Evolutionary conservation across 2,329 filamentous ascomycete species (phyloP).

Genomic region (Macrophomina pseudophaseolina): DNA sequence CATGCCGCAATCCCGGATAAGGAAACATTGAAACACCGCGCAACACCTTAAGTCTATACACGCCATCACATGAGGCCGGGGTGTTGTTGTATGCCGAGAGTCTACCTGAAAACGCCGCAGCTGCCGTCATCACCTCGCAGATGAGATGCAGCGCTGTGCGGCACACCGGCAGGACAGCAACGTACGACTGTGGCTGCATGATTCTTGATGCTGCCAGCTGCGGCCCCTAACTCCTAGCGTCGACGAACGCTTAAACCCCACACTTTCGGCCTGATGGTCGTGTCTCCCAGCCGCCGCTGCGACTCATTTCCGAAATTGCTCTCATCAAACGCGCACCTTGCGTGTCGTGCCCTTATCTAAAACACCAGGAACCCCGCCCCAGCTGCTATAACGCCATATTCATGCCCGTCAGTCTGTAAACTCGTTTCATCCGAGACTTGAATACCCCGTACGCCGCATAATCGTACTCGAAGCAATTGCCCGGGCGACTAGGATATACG

Average conservation of each 20-base stretch:
- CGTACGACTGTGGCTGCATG: neutral
- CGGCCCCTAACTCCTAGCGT: slow-evolving; percentile 11
- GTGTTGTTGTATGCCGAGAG: neutral
- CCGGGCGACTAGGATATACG: neutral
- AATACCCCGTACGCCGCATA: neutral
- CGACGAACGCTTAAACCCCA: slow-evolving; percentile 2
- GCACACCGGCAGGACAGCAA: neutral
- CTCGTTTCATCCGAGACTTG: slow-evolving; percentile 7
- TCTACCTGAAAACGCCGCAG: neutral
- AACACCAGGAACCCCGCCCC: slow-evolving; percentile 15
- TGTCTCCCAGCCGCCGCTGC: neutral
- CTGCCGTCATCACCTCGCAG: no score
- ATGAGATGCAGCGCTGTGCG: neutral
- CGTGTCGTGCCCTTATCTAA: slow-evolving; percentile 14
- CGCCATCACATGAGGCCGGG: neutral
- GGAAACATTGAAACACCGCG: neutral
- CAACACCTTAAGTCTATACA: slow-evolving; percentile 1
- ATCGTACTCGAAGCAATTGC: neutral
- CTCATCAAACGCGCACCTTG: slow-evolving; percentile 16
- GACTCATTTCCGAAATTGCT: slow-evolving; percentile 22
- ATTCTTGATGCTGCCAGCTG: neutral
- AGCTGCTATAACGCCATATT: slow-evolving; percentile 3
- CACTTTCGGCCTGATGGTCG: slow-evolving; percentile 12
- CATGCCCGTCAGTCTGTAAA: neutral
- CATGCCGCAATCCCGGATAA: slow-evolving; percentile 6